A percentile compares a stretch with the other conserved stretches of the same genome.
phyloP scores from a whole-genome alignment of 1,284 basidiomycete genomes.

The Apiotrichum veenhuisii region DNA sequence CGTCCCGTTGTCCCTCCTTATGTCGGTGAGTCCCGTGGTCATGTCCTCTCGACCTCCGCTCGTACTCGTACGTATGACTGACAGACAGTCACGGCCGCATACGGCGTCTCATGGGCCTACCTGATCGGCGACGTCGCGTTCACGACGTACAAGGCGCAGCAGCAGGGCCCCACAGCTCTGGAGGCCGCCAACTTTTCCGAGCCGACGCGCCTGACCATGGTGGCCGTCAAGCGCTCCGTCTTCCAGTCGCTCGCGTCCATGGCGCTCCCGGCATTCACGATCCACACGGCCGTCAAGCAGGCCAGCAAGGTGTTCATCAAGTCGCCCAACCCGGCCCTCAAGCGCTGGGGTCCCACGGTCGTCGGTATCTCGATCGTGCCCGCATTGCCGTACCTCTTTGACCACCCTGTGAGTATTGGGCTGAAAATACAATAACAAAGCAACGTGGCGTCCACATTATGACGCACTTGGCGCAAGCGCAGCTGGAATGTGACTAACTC shows the following conservation, averaged over 20 bases:
- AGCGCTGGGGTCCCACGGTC: conserved; percentile 72
- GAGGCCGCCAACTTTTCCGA: conserved; percentile 76
- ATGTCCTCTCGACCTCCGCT: background rate
- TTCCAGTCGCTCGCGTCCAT: conserved; percentile 90
- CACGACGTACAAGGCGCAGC: conserved; percentile 80
- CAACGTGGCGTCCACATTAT: background rate
- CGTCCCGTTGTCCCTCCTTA: conserved; percentile 76
- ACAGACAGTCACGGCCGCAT: conserved; percentile 55
- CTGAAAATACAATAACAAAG: conserved; percentile 1
- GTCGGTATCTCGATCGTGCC: conserved; percentile 64
- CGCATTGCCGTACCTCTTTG: conserved; percentile 73
- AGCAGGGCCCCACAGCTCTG: conserved; percentile 65
- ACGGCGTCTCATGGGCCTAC: conserved; percentile 81
- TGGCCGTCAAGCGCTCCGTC: conserved; percentile 69
- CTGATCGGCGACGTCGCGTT: conserved; percentile 76
- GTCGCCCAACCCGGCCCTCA: conserved; percentile 60
- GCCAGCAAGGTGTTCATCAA: conserved; percentile 70
- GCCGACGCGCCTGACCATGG: conserved; percentile 64
- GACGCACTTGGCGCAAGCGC: background rate
- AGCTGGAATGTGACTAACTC: conserved; percentile 6
- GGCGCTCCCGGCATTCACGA: conserved; percentile 62
- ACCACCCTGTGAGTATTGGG: conserved; percentile 60
- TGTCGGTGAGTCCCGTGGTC: conserved; percentile 56
- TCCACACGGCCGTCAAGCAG: conserved; percentile 76
- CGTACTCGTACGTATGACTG: too few species aligned